These are phyloP conservation scores for Phytopythium boreale DNA, from an alignment of 352 stramenopile species.

Conservation along the genomic window DNA sequence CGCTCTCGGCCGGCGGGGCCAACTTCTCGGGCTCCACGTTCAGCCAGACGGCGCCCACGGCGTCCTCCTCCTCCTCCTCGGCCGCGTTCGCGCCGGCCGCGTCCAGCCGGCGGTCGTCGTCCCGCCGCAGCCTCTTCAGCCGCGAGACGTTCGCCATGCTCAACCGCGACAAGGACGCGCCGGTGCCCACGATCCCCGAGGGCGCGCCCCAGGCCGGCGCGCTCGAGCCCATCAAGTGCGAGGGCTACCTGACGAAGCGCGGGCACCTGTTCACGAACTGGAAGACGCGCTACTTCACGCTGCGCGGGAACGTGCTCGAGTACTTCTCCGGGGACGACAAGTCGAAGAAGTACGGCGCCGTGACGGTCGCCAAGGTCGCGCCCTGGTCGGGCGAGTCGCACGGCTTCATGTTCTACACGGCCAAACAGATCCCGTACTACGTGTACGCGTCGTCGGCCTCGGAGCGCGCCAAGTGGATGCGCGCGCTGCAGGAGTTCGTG, in stretches of 20 bases:
- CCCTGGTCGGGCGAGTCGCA: constrained; percentile 83
- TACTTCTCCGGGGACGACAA: constrained; percentile 87
- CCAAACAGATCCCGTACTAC: constrained; percentile 88
- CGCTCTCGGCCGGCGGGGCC: constrained; percentile 17
- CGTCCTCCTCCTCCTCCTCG: neutral
- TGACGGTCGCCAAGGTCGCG: constrained; percentile 84
- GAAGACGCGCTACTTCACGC: constrained; percentile 89
- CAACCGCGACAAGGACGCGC: constrained; percentile 68
- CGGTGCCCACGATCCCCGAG: constrained; percentile 53
- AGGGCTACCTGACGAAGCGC: constrained; percentile 85
- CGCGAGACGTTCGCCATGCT: constrained; percentile 69
- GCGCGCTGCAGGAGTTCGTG: constrained; percentile 82
- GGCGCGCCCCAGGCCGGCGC: constrained; percentile 23
- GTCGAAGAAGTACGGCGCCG: constrained; percentile 80
- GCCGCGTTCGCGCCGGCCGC: neutral
- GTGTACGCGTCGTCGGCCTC: constrained; percentile 82
- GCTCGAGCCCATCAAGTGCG: constrained; percentile 58
- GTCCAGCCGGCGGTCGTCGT: constrained; percentile 40
- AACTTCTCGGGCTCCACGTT: constrained; percentile 17
- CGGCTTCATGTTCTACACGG: constrained; percentile 90
- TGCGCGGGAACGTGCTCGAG: constrained; percentile 78
- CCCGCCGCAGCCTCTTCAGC: constrained; percentile 73
- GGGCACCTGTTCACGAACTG: constrained; percentile 89
- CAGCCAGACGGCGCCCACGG: constrained; percentile 25
- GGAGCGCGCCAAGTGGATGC: constrained; percentile 76